Conservation (phyloP, 2,329 filamentous ascomycete species). For the Pyrenophora graminea region DNA sequence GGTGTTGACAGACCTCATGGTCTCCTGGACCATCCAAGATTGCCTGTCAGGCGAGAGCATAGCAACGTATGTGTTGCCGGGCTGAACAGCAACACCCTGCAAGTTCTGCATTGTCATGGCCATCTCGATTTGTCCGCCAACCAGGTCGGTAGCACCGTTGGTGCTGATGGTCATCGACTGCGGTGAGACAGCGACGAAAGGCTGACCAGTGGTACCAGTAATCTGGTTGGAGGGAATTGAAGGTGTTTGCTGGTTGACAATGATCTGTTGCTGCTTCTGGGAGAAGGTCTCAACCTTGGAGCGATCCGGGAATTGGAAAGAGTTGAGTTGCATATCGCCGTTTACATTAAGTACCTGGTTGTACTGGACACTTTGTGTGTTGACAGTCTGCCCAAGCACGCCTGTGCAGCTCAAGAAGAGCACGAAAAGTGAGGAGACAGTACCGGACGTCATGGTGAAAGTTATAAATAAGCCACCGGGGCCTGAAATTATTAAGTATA, state of each 20-base stretch:
- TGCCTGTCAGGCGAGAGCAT: conserved; percentile 45
- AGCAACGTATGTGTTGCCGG: conserved; percentile 44
- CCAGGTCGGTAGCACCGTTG: conserved; percentile 42
- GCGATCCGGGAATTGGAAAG: conserved; percentile 44
- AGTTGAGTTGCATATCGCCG: conserved; percentile 46
- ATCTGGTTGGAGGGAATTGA: conserved; percentile 43
- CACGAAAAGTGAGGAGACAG: conserved; percentile 40
- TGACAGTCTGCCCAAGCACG: conserved; percentile 26
- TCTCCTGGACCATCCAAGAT: conserved; percentile 46
- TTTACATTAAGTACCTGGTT: conserved; percentile 48
- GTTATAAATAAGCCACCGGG: conserved; percentile 37
- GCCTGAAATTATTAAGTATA: conserved; percentile 25
- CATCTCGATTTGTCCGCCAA: conserved; percentile 45
- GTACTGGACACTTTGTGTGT: conserved; percentile 38
- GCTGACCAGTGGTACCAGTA: conserved; percentile 44
- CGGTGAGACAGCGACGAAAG: conserved; percentile 40
- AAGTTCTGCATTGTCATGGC: conserved; percentile 39
- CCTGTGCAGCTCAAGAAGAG: conserved; percentile 34
- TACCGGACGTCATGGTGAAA: conserved; percentile 43
- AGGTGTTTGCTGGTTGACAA: conserved; percentile 47
- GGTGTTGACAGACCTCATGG: conserved; percentile 43
- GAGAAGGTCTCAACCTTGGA: conserved; percentile 46
- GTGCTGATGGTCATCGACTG: conserved; percentile 45
- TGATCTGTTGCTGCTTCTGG: conserved; percentile 46
- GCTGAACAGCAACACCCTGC: conserved; percentile 35